Evolutionary conservation across 2,329 filamentous ascomycete species (phyloP), one percentile per base, ranked within the genome.

Genomic region (Botryosphaeria dothidea): DNA sequence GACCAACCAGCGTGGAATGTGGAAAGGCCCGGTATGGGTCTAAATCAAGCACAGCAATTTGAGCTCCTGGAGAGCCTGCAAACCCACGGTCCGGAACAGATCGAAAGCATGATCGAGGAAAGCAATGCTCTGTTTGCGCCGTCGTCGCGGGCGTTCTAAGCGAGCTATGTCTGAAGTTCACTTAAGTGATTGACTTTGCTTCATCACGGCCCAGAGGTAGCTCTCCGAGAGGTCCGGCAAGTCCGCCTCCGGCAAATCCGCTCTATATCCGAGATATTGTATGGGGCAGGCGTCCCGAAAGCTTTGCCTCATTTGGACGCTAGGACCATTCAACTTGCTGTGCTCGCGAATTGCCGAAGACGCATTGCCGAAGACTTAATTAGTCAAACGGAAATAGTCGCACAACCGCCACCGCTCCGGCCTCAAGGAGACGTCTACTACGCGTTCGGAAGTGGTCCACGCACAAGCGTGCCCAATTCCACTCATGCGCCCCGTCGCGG

Each of bases 31-130:
- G 71, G 72, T 4, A 71, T 71, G 25, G 83, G 83, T 66, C 81
- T 96, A 34, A 93, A 88, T 66, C 90, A 93, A 68, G 86, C 92
- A 72, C 92, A 96, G 77, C 92, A 95, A 77, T 79, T 89, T 68
- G 91, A 96, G 79, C 81, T 96, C 41, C 92, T 96, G 90, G 87
- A 89, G 64, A 88, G 88, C 56, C 83, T 96, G 36, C 91, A 95
- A 75, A 90, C 73, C 48, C 77, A 77, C 57, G 77, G 78, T 23
- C 74, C 74, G 1, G 72, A 73, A 61, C 76, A 77, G 66, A 75
- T 79, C 19, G 75, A 79, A 65, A 71, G 72, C 48, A 79, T 79
- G 76, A 78, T 79, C 27, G 71, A 78, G 64, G 75, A 78, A 38
- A 78, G 75, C 65, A 75, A 61, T 34, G 56, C 52, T 17, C 46